A percentile compares a stretch with the other conserved stretches of the same genome.
Conservation (phyloP, 305 asterid species). For the Coffea humblotiana region DNA sequence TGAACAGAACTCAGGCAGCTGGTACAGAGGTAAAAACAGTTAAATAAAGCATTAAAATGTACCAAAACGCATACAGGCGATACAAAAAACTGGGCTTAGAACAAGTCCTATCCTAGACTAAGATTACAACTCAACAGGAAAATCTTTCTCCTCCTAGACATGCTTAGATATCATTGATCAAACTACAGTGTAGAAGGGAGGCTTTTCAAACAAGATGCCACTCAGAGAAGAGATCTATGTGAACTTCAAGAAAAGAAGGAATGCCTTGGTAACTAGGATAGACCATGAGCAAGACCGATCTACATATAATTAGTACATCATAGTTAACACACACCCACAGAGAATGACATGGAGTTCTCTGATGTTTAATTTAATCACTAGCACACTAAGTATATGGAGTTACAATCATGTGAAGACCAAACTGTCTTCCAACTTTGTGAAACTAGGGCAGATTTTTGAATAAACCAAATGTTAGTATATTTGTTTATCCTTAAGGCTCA, state of each 20-base stretch:
- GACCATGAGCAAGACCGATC: not conserved
- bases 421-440: not conserved
- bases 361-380: not conserved
- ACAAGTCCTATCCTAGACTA: not conserved
- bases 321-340: not conserved
- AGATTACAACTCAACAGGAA: not conserved
- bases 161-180: not conserved
- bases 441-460: not conserved
- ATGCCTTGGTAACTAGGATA: not conserved
- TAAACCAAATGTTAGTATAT: not conserved
- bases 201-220: not conserved
- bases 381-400: not conserved
- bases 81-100: not conserved
- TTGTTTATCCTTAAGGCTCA: not conserved
- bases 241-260: not conserved
- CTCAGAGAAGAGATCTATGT: not conserved
- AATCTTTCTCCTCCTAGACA: not conserved
- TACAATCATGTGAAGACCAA: not conserved
- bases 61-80: not conserved
- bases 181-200: not conserved
- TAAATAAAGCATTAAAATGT: not conserved
- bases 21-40: conserved; percentile 19
- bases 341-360: not conserved
- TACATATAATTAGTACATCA: not conserved
- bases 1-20: conserved; percentile 92